Evolutionary conservation across 2,329 filamentous ascomycete species (phyloP), one percentile per base, ranked within the genome.

Genomic region (Colletotrichum kahawae): DNA sequence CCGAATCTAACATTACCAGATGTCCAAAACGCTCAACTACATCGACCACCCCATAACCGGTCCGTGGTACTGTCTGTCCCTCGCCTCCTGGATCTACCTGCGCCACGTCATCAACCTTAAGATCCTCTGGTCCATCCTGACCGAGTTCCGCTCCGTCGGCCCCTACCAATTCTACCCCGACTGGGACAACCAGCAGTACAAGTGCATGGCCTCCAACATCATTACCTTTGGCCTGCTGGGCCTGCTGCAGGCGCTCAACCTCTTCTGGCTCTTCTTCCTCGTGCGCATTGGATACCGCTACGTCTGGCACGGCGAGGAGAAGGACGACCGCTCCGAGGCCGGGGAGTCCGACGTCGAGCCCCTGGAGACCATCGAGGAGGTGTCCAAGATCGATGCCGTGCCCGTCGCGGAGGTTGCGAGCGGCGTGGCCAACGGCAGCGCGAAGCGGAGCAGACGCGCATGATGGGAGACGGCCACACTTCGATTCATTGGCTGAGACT

Each of bases 1-100:
- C 16, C 7, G 14, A 5, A 27, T 14, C 67, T 70, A 56, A 70
- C 43, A 54, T 4, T 18, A 14, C 16, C 64, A 77, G 91, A 93
- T 91, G 2, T 94, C 92, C 51, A 95, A 95, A 85, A 89, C 91
- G 9, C 86, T 95, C 68, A 94, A 95, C 82, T 95, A 95, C 83
- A 83, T 95, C 77, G 90, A 94, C 79, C 89, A 88, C 14, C 84
- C 88, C 64, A 85, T 94, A 56, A 91, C 92, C 18, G 88, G 87
- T 0, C 92, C 92, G 3, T 94, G 92, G 83, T 95, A 94, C 82
- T 87, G 86, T 76, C 78, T 91, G 73, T 95, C 94, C 83, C 90
- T 94, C 75, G 82, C 82, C 70, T 84, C 91, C 75, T 95, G 93
- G 93, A 89, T 92, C 73, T 95, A 95, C 83, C 86, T 93, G 34